These are phyloP conservation scores for Saccharum hybrid DNA, from an alignment of 202 grass and related monocot species.

Conservation along the genomic window DNA sequence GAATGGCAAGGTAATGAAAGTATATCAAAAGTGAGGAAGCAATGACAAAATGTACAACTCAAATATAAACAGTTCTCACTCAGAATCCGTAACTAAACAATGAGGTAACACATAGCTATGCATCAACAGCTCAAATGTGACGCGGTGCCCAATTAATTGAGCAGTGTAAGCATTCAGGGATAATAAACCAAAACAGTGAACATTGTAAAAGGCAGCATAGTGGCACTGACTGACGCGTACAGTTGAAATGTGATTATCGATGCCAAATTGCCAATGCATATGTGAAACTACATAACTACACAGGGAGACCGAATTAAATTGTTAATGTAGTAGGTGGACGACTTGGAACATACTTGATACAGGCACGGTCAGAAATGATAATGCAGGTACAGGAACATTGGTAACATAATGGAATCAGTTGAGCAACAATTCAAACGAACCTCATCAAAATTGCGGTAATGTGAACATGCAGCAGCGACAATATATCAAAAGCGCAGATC, in stretches of 20 bases:
- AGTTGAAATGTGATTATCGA: not conserved
- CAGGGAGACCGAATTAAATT: not conserved
- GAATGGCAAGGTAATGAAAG: not conserved
- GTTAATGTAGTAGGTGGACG: not conserved
- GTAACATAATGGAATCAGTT: not conserved
- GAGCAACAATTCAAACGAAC: constrained; percentile 1
- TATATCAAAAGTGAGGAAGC: not conserved
- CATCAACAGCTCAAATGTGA: too few species aligned
- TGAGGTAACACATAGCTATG: too few species aligned
- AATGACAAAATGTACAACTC: not conserved
- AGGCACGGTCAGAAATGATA: not conserved
- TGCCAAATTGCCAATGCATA: not conserved
- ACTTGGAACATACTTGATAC: not conserved
- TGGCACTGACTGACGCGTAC: not conserved
- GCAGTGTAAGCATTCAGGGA: not conserved
- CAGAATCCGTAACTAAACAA: not conserved
- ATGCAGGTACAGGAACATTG: not conserved
- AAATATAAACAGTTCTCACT: not conserved
- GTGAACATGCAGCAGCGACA: not conserved
- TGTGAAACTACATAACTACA: not conserved
- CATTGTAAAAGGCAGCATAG: not conserved
- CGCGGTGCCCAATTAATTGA: not conserved
- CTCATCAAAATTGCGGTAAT: not conserved
- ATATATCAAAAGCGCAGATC: not conserved
- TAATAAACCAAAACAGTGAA: constrained; percentile 1